Base-by-base conservation (phyloP, 2,329 filamentous ascomycete species). In the Aphanocladium album region DNA sequence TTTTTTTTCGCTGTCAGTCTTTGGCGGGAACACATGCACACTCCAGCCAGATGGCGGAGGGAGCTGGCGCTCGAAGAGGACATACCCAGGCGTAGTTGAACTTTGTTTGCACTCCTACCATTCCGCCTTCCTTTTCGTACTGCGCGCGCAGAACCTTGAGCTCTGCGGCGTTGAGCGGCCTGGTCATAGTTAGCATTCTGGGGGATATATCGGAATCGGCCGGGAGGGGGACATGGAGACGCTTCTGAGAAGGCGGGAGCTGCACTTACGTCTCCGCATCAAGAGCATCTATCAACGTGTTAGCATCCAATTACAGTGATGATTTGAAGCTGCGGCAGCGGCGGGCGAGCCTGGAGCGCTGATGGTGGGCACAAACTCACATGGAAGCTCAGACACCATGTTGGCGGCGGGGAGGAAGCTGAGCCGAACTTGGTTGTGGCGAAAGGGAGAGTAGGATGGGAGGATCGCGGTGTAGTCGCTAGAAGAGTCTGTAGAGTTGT, bases 51-150 rank as follows among this genome's bases (percentile, higher is more conserved):
- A n/a, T n/a, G n/a, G n/a, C n/a, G n/a, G n/a, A n/a, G n/a, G n/a
- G n/a, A n/a, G n/a, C n/a, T n/a, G n/a, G n/a, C n/a, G n/a, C n/a
- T n/a, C n/a, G n/a, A n/a, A n/a, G 47, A 49, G 39, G 39, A 67
- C 80, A 61, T 85, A 96, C 92, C 95, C 95, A 99, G 72, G 95
- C 93, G 76, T 93, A 98, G 86, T 99, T 99, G 85, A 99, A 99
- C 74, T 98, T 98, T 64, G 95, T 99, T 77, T 99, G 95, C 45
- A 99, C 85, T 62, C 93, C 93, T 63, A 96, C 93, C 80, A 96
- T 96, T 70, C 96, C 91, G 67, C 93, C 95, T 78, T 99, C 95
- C 73, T 96, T 96, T 73, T 98, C 93, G 74, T 95, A 99, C 75
- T 99, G 95, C 63, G 90, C 83, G 66, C 93, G 90, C 58, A 99